Evolutionary conservation across 2,329 filamentous ascomycete species (phyloP).

Genomic region (Aspergillus sp.): DNA sequence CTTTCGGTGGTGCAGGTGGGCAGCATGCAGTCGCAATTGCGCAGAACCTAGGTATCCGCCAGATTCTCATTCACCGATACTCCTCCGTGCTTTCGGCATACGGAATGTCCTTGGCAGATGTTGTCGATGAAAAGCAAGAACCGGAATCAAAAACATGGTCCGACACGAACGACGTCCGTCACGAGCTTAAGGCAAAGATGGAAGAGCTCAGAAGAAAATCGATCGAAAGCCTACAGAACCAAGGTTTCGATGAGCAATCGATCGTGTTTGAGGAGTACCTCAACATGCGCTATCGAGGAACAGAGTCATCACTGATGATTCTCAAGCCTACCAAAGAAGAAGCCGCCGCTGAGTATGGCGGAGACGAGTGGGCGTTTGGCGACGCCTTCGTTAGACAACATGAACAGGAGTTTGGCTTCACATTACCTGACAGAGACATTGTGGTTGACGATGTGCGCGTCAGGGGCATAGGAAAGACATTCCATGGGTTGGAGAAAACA

Average conservation of each 20-base stretch:
- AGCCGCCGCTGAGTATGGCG: no score
- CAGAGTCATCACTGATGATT: constrained; percentile 45
- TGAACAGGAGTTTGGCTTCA: constrained; percentile 44
- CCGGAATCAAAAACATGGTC: constrained; percentile 39
- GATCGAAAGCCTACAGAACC: neutral
- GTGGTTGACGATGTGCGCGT: constrained; percentile 42
- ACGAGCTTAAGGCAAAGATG: constrained; percentile 26
- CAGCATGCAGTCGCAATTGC: constrained; percentile 93
- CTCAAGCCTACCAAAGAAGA: constrained; percentile 20
- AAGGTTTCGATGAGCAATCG: neutral
- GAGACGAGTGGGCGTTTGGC: constrained; percentile 15
- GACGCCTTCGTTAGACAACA: constrained; percentile 39
- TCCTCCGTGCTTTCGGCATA: constrained; percentile 89
- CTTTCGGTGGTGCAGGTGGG: constrained; percentile 85
- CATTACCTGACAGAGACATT: constrained; percentile 24
- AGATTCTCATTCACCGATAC: constrained; percentile 82
- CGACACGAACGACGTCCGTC: constrained; percentile 27
- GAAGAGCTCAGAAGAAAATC: constrained; percentile 32
- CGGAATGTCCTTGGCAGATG: constrained; percentile 86
- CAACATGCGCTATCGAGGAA: constrained; percentile 47
- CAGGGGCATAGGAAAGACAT: constrained; percentile 25
- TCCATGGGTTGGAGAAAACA: constrained; percentile 1
- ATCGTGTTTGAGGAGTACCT: constrained; percentile 21
- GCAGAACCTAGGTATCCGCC: constrained; percentile 73
- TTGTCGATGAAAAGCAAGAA: constrained; percentile 55